Percentiles rank a stretch among this genome's conserved stretches.
These are phyloP conservation scores for Lasiodiplodia sp. DNA, from an alignment of 2,329 filamentous ascomycete genomes.

Conservation along the genomic window DNA sequence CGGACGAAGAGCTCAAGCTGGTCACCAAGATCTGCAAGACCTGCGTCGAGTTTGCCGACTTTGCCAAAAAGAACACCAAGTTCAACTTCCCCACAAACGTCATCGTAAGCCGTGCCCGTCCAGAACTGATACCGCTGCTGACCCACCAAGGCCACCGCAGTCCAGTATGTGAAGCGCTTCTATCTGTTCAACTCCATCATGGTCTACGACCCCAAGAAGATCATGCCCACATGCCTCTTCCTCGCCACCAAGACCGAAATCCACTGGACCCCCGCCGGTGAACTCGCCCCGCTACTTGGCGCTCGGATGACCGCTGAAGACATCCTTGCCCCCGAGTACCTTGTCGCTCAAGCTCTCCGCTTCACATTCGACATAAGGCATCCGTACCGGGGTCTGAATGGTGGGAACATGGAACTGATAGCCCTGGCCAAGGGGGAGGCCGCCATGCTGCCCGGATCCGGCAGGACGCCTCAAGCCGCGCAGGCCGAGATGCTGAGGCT, in stretches of 20 bases:
- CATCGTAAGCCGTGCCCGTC: constrained; percentile 1
- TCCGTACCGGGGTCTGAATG: constrained; percentile 86
- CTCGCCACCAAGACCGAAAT: constrained; percentile 94
- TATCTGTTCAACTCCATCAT: constrained; percentile 95
- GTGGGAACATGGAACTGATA: constrained; percentile 81
- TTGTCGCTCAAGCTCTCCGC: constrained; percentile 88
- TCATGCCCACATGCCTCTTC: constrained; percentile 90
- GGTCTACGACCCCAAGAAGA: constrained; percentile 91
- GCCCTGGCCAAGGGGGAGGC: constrained; percentile 69
- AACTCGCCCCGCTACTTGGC: constrained; percentile 72
- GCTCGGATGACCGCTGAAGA: constrained; percentile 73
- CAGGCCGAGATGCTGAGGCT: constrained; percentile 42
- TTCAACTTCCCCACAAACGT: constrained; percentile 27
- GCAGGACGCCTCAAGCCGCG: constrained; percentile 35
- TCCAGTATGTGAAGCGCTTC: constrained; percentile 91
- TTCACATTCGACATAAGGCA: constrained; percentile 95
- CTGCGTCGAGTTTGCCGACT: constrained; percentile 55
- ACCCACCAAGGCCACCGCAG: constrained; percentile 71
- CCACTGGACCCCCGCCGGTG: constrained; percentile 71
- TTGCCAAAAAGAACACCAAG: constrained; percentile 27
- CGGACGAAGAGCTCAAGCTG: constrained; percentile 82
- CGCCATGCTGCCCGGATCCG: constrained; percentile 40
- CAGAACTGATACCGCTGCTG: constrained; percentile 39
- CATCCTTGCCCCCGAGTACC: constrained; percentile 88
- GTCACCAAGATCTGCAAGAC: constrained; percentile 79